Conservation (phyloP, 2,329 filamentous ascomycete genomes). For the Xylariomycetidae sp. region DNA sequence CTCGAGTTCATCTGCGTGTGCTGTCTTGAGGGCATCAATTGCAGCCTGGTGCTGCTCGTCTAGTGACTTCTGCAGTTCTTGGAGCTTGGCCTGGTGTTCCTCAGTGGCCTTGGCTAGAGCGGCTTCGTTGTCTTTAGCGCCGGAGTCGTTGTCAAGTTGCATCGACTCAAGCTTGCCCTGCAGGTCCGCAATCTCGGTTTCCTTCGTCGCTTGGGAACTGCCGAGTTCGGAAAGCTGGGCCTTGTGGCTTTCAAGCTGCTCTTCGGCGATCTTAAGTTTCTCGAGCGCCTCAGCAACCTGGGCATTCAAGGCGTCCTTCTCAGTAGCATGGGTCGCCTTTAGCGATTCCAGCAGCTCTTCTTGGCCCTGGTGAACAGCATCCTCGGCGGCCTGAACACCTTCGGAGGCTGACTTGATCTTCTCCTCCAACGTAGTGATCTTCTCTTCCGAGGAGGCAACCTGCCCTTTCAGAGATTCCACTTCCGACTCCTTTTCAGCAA, state of each 20-base stretch:
- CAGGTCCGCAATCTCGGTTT: constrained; percentile 41
- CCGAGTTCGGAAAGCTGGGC: constrained; percentile 42
- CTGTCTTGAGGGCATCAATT: constrained; percentile 45
- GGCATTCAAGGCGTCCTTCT: constrained; percentile 40
- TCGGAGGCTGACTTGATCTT: constrained; percentile 39
- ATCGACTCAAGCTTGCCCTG: constrained; percentile 45
- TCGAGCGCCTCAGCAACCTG: constrained; percentile 43
- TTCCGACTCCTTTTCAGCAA: constrained; percentile 51
- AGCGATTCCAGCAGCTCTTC: constrained; percentile 42
- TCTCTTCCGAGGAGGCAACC: constrained; percentile 49
- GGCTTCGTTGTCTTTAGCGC: constrained; percentile 32
- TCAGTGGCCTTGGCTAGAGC: constrained; percentile 33
- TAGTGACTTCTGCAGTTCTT: constrained; percentile 43
- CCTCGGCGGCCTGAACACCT: constrained; percentile 31
- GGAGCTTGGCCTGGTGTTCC: constrained; percentile 44
- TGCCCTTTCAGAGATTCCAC: constrained; percentile 52
- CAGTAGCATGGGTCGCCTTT: constrained; percentile 44
- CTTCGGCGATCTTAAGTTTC: constrained; percentile 45
- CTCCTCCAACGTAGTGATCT: constrained; percentile 47
- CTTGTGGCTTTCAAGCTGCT: constrained; percentile 45
- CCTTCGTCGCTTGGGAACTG: constrained; percentile 41
- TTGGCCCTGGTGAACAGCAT: constrained; percentile 35
- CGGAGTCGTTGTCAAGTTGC: constrained; percentile 34
- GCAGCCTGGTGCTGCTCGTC: constrained; percentile 44
- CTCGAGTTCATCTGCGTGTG: constrained; percentile 45